phyloP scores from a whole-genome alignment of 2,329 filamentous ascomycete species.

The Alternaria rosae region DNA sequence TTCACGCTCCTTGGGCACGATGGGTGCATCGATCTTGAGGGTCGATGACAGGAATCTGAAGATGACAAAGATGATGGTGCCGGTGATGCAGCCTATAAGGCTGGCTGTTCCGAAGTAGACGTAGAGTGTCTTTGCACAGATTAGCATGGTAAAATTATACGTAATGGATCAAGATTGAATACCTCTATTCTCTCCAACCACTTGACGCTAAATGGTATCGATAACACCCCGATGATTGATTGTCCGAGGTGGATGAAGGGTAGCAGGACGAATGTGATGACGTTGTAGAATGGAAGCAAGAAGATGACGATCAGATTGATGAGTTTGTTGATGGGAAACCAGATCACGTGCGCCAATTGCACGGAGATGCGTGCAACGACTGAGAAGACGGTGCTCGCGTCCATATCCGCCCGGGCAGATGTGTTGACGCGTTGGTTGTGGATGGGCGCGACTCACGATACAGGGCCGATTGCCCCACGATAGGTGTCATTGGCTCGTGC shows the following conservation, averaged over 20 bases:
- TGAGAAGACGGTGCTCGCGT: conserved; percentile 37
- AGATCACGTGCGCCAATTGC: conserved; percentile 38
- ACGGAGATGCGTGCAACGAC: conserved; percentile 21
- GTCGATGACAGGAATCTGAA: conserved; percentile 63
- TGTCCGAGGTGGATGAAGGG: conserved; percentile 59
- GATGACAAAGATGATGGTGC: conserved; percentile 65
- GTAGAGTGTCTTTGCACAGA: conserved; percentile 52
- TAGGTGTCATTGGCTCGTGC: conserved; percentile 25
- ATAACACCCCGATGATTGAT: conserved; percentile 50
- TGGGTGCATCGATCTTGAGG: conserved; percentile 51
- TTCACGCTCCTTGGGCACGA: conserved; percentile 11
- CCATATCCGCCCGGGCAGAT: conserved; percentile 24
- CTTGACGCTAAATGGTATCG: conserved; percentile 57
- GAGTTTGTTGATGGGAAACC: conserved; percentile 51
- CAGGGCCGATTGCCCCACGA: conserved; percentile 11
- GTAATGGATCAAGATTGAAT: conserved; percentile 19
- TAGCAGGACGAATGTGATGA: conserved; percentile 58
- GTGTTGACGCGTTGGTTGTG: not conserved
- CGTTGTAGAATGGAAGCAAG: conserved; percentile 56
- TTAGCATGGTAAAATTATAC: not conserved
- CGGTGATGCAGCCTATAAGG: conserved; percentile 70
- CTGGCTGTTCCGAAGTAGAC: conserved; percentile 71
- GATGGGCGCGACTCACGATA: not conserved
- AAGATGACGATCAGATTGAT: conserved; percentile 51
- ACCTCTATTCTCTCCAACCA: conserved; percentile 65